A percentile compares a stretch with the other conserved stretches of the same genome.
Conservation (phyloP, 2,329 filamentous ascomycete genomes). For the Xylaria sp. region DNA sequence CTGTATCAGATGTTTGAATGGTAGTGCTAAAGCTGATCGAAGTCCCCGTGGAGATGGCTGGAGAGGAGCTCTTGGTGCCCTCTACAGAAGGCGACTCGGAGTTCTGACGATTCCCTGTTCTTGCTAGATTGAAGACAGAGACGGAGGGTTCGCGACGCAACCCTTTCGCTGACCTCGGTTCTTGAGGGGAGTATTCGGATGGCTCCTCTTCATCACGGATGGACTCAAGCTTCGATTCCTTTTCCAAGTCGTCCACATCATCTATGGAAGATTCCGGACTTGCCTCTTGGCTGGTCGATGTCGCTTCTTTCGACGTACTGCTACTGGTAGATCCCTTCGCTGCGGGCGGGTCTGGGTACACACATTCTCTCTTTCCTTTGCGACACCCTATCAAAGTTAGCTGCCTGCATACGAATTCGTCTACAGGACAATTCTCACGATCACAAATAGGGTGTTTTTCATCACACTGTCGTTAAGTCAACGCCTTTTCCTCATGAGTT, state of each 20-base stretch:
- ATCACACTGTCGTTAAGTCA: conserved; percentile 75
- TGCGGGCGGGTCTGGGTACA: conserved; percentile 79
- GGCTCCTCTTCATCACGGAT: conserved; percentile 66
- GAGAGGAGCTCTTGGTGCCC: conserved; percentile 62
- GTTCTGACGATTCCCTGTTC: conserved; percentile 53
- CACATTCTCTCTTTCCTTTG: conserved; percentile 90
- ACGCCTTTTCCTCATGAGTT: conserved; percentile 14
- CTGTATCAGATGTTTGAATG: conserved; percentile 47
- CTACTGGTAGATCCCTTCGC: conserved; percentile 52
- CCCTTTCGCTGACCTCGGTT: conserved; percentile 37
- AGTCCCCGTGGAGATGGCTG: conserved; percentile 60
- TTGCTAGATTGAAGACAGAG: conserved; percentile 52
- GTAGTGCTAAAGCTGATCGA: conserved; percentile 51
- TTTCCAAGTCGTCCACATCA: conserved; percentile 59
- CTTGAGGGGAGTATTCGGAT: conserved; percentile 47
- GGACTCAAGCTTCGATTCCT: conserved; percentile 58
- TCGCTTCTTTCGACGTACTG: conserved; percentile 53
- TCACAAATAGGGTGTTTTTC: conserved; percentile 89
- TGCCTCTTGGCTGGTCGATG: conserved; percentile 52
- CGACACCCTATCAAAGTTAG: conserved; percentile 73
- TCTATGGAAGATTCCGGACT: conserved; percentile 66
- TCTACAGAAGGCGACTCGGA: conserved; percentile 66
- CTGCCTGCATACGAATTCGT: conserved; percentile 18
- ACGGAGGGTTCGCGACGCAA: conserved; percentile 52
- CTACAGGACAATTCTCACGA: conserved; percentile 57